These are phyloP conservation scores for Cubamyces sp. DNA, from an alignment of 768 basidiomycete genomes.

Conservation along the genomic window DNA sequence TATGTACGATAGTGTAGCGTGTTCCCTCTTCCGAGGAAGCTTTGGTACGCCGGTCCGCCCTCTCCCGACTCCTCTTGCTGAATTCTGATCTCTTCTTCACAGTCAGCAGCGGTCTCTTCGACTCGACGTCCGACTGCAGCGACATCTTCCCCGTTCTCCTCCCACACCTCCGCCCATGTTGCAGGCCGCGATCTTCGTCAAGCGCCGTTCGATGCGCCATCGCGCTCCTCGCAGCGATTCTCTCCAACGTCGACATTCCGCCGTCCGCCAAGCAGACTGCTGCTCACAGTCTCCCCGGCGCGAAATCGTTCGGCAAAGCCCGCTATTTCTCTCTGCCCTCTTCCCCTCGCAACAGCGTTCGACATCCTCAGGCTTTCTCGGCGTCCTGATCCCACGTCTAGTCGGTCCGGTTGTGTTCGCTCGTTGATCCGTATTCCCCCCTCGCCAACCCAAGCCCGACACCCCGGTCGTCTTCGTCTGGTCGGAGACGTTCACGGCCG, in stretches of 20 bases:
- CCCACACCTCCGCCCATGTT: neutral
- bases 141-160: no score
- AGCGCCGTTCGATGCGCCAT: neutral
- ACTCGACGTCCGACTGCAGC: no score
- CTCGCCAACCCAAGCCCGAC: slow-evolving; percentile 1
- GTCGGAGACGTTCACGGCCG: slow-evolving; percentile 5
- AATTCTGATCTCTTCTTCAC: no score
- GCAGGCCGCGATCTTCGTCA: neutral
- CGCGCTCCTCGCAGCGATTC: no score
- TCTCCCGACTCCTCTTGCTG: no score
- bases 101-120: no score
- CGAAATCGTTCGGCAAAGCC: neutral
- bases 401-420: neutral
- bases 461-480: slow-evolving; percentile 5
- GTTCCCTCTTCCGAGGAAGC: no score
- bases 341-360: neutral
- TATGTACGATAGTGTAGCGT: neutral
- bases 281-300: neutral
- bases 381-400: neutral
- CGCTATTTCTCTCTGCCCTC: neutral
- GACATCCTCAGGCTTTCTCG: neutral
- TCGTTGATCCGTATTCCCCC: neutral
- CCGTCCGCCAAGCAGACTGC: neutral
- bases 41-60: no score
- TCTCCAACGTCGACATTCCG: neutral